Conservation (phyloP, 352 stramenopile genomes). For the Peronospora belbahrii region DNA sequence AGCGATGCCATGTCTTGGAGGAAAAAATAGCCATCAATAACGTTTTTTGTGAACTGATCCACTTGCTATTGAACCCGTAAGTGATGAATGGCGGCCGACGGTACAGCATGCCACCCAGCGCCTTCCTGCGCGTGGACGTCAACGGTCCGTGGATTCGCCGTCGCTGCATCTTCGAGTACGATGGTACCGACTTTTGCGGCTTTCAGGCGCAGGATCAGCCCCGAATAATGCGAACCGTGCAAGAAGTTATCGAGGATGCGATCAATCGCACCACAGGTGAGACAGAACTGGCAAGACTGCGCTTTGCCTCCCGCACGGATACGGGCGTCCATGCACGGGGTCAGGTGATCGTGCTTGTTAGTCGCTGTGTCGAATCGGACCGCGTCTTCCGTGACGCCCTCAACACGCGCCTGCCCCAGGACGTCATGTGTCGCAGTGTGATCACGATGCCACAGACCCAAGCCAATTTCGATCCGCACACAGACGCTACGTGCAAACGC, state of each 20-base stretch:
- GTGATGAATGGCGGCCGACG: slow-evolving; percentile 14
- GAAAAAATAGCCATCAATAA: slow-evolving; percentile 11
- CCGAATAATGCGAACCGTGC: slow-evolving; percentile 44
- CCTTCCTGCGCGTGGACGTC: slow-evolving; percentile 35
- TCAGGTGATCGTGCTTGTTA: slow-evolving; percentile 87
- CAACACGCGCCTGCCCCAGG: slow-evolving; percentile 62
- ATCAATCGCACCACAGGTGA: slow-evolving; percentile 64
- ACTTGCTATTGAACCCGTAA: neutral
- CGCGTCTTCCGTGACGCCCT: slow-evolving; percentile 48
- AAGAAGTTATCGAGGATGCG: slow-evolving; percentile 67
- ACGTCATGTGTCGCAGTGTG: slow-evolving; percentile 44
- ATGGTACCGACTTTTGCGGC: slow-evolving; percentile 66
- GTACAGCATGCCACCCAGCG: slow-evolving; percentile 34
- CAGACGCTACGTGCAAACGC: slow-evolving; percentile 43
- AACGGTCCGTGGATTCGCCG: slow-evolving; percentile 16
- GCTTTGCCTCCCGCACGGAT: slow-evolving; percentile 89
- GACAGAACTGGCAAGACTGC: slow-evolving; percentile 47
- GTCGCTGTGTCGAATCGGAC: slow-evolving; percentile 44
- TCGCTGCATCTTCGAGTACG: slow-evolving; percentile 58
- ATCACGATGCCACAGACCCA: slow-evolving; percentile 13
- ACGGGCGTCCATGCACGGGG: slow-evolving; percentile 87
- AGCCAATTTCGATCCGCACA: slow-evolving; percentile 42
- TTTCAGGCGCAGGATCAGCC: slow-evolving; percentile 76
- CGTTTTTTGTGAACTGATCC: neutral
- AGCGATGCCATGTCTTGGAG: slow-evolving; percentile 9